Evolutionary conservation across 2,329 filamentous ascomycete species (phyloP).

Genomic region (Phoma sp.): DNA sequence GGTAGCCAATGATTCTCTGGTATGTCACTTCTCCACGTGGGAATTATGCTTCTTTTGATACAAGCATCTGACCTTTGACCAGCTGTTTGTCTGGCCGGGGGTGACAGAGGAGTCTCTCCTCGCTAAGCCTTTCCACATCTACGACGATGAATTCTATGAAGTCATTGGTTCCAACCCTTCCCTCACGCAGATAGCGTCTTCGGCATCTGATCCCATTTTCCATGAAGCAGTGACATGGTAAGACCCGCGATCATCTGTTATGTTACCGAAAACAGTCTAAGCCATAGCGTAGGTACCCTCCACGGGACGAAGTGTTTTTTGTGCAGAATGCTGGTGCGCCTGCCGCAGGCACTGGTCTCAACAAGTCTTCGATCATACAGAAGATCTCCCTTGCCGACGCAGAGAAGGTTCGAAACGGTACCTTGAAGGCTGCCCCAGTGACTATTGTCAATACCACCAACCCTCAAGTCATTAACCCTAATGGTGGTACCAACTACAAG

Average conservation of each 20-base stretch:
- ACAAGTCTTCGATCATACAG: conserved; percentile 35
- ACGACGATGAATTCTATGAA: conserved; percentile 34
- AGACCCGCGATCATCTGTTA: not conserved
- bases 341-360: conserved; percentile 32
- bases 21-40: conserved; percentile 11
- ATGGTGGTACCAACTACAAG: conserved; percentile 30
- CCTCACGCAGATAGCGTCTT: conserved; percentile 30
- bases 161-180: conserved; percentile 31
- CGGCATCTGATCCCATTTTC: conserved; percentile 31
- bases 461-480: conserved; percentile 34
- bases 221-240: conserved; percentile 35
- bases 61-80: conserved; percentile 7
- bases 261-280: not conserved
- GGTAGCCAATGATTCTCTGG: conserved; percentile 26
- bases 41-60: not conserved
- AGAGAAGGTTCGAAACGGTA: conserved; percentile 31
- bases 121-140: conserved; percentile 34
- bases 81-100: conserved; percentile 31
- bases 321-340: conserved; percentile 33
- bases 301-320: conserved; percentile 33
- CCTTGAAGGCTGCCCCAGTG: conserved; percentile 25
- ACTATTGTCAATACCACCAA: conserved; percentile 31
- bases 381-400: conserved; percentile 34
- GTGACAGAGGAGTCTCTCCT: conserved; percentile 26
- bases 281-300: conserved; percentile 13